Evolutionary conservation across 352 stramenopile species (phyloP), one percentile per base, ranked within the genome.

Genomic region (Phytophthora nicotianae): DNA sequence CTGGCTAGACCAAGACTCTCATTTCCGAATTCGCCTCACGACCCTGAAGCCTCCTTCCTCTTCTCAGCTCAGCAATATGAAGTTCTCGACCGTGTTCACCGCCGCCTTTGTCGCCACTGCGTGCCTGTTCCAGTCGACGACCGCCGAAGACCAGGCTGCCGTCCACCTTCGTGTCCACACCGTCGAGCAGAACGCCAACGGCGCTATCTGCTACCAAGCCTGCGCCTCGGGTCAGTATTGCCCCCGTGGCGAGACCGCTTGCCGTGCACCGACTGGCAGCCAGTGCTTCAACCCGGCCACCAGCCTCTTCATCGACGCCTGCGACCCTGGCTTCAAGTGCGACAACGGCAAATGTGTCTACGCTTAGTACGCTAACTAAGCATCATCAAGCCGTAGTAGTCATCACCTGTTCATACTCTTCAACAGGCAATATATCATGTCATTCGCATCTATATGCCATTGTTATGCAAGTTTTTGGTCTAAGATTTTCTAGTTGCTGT

Each of bases 281-380:
- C 37, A 69, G 57, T 72, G 69, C 60, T 74, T 77, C 57, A 77
- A 77, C 47, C 65, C 69, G 5, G 69, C 69, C 24, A 77, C 65
- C 20, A 55, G 60, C 33, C 32, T 54, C 24, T 77, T 67, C 53
- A 46, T 52, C 20, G 3, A 40, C 4, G 58, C 40, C 29, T 77
- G 69, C 43, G 56, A 48, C 26, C 4, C 50, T 9, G 69, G 65
- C 23, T 79, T 76, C 59, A 65, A 60, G 52, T 80, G 72, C 50
- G 32, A 16, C 17, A 52, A 72, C 10, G 65, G 65, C 60, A 75
- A 70, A 61, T 80, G 72, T 38, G 50, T 62, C 23, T 74, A 72
- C 52, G 45, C 56, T 11, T 79, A 71, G 70, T 14, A 65, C 37
- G 48, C 17, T 24, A 21, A 5, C 13, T 3, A 17, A 38, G 32